Conservation (phyloP, 2,329 filamentous ascomycete species). For the Phaeosphaeriaceae sp. region DNA sequence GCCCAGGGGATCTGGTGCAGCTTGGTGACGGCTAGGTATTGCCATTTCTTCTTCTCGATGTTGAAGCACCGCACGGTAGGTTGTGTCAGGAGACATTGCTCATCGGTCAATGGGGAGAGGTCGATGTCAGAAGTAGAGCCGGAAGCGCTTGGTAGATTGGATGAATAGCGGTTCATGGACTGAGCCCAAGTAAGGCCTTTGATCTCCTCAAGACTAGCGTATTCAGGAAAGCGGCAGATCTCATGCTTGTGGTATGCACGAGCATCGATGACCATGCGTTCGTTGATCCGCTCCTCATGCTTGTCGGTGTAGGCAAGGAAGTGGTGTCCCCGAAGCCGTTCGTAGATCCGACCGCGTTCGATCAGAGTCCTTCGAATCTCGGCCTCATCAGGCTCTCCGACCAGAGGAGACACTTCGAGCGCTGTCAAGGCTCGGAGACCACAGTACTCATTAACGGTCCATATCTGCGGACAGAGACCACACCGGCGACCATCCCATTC, state of each 20-base stretch:
- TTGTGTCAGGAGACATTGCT: conserved; percentile 18
- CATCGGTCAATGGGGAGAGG: conserved; percentile 18
- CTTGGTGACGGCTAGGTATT: conserved; percentile 17
- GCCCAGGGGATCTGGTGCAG: conserved; percentile 56
- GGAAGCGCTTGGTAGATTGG: neutral
- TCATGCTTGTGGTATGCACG: conserved; percentile 17
- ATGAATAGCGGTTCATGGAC: conserved; percentile 20
- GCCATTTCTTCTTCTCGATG: conserved; percentile 28
- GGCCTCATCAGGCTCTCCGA: conserved; percentile 46
- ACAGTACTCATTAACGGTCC: conserved; percentile 21
- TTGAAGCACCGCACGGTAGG: conserved; percentile 17
- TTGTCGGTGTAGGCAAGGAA: conserved; percentile 51
- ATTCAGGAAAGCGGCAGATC: conserved; percentile 7
- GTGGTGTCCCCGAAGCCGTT: conserved; percentile 53
- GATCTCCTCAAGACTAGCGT: conserved; percentile 13
- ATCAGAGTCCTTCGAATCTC: conserved; percentile 49
- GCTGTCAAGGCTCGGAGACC: conserved; percentile 50
- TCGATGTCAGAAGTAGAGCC: conserved; percentile 4
- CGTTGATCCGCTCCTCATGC: conserved; percentile 11
- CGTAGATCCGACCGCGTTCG: conserved; percentile 52
- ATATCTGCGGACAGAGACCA: conserved; percentile 23
- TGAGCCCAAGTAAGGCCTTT: conserved; percentile 19
- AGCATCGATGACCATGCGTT: conserved; percentile 18
- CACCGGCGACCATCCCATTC: conserved; percentile 30
- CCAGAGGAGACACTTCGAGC: conserved; percentile 50